These are phyloP conservation scores for Penicillium canescens DNA, from an alignment of 495 filamentous ascomycete genomes.

Conservation along the genomic window DNA sequence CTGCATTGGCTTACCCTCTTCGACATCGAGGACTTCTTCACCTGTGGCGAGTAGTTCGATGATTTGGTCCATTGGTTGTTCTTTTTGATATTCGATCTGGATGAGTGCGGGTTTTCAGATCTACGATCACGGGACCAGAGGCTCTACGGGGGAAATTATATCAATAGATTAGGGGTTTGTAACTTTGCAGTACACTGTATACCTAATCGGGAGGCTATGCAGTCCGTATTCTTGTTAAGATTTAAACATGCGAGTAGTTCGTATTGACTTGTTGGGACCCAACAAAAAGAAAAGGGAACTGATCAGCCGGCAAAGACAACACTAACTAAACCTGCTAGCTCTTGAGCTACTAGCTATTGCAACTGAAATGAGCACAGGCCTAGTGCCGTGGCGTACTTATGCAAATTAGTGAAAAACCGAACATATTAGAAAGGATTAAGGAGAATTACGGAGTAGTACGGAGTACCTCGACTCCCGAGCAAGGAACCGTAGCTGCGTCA, in stretches of 20 bases:
- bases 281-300: constrained; percentile 20
- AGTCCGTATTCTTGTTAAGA: neutral
- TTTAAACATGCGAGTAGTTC: neutral
- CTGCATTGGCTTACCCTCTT: constrained; percentile 59
- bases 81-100: neutral
- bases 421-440: neutral
- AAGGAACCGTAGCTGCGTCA: constrained; percentile 13
- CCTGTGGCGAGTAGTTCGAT: constrained; percentile 23
- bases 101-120: constrained; percentile 2
- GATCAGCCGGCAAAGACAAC: constrained; percentile 17
- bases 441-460: neutral
- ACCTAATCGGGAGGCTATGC: too few relatives aligned
- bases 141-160: neutral
- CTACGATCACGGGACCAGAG: constrained; percentile 12
- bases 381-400: too few relatives aligned
- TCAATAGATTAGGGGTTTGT: neutral
- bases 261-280: constrained; percentile 17
- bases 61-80: constrained; percentile 6
- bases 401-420: neutral
- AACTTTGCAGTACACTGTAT: neutral
- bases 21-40: constrained; percentile 54
- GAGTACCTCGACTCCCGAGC: too few relatives aligned
- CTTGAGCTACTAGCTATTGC: neutral
- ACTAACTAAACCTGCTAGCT: neutral
- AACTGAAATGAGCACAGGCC: too few relatives aligned